A percentile compares a stretch with the other conserved stretches of the same genome.
phyloP scores from a whole-genome alignment of 805 yeast species.

The Maudiozyma saulgeensis region DNA sequence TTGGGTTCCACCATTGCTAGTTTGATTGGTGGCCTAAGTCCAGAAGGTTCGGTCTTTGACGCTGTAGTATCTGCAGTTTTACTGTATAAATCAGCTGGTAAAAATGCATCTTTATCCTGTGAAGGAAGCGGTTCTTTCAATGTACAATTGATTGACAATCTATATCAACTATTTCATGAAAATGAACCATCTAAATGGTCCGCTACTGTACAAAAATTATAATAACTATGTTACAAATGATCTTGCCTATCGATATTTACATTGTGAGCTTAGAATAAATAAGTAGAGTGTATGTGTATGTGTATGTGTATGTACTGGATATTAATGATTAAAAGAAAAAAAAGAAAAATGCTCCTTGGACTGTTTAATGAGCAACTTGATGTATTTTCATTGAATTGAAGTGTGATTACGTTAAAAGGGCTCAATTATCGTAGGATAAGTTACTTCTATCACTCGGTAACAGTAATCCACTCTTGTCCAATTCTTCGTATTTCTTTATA shows the following conservation, averaged over 20 bases:
- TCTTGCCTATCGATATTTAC: background rate
- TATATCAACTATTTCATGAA: constrained; percentile 18
- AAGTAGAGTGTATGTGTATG: background rate
- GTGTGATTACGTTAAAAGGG: background rate
- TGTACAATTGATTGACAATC: constrained; percentile 23
- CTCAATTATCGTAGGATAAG: constrained; percentile 39
- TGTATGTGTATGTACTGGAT: background rate
- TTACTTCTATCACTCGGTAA: constrained; percentile 54
- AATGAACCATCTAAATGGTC: constrained; percentile 23
- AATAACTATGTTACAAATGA: background rate
- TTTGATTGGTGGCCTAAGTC: constrained; percentile 38
- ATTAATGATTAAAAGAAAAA: too few species aligned
- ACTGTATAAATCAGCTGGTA: constrained; percentile 55
- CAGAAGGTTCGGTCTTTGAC: constrained; percentile 27
- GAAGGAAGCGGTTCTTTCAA: constrained; percentile 31
- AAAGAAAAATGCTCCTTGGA: too few species aligned
- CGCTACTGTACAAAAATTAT: constrained; percentile 6
- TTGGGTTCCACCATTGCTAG: constrained; percentile 65
- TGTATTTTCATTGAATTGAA: too few species aligned
- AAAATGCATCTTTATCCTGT: constrained; percentile 35
- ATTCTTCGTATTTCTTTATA: constrained; percentile 42
- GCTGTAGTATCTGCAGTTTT: constrained; percentile 48
- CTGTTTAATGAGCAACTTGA: too few species aligned
- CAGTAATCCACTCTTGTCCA: constrained; percentile 33
- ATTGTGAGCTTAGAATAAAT: background rate